These are phyloP conservation scores for Mortierella claussenii DNA, from an alignment of 192 early-diverging fungal species.

Conservation along the genomic window DNA sequence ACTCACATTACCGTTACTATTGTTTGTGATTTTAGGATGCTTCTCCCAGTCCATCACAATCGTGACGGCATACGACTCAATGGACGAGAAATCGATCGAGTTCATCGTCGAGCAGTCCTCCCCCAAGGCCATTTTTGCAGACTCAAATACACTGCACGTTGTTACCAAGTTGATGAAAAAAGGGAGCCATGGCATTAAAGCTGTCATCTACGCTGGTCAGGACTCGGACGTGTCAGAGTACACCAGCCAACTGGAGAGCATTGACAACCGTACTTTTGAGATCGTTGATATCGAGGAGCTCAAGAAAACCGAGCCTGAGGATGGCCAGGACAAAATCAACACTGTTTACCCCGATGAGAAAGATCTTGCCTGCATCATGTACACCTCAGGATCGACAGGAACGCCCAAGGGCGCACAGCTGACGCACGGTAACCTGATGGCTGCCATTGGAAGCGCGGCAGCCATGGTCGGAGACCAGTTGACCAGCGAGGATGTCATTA, in stretches of 20 bases:
- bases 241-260: constrained; percentile 18
- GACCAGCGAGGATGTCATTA: constrained; percentile 47
- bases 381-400: constrained; percentile 80
- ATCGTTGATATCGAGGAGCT: constrained; percentile 66
- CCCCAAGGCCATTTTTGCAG: constrained; percentile 45
- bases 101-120: constrained; percentile 57
- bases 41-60: constrained; percentile 81
- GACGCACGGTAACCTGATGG: constrained; percentile 73
- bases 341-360: constrained; percentile 38
- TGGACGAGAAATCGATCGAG: constrained; percentile 81
- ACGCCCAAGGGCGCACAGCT: constrained; percentile 80
- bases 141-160: constrained; percentile 33
- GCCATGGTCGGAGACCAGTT: constrained; percentile 37
- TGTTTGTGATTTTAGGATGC: no score
- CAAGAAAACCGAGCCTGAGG: constrained; percentile 40
- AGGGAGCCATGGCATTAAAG: constrained; percentile 54
- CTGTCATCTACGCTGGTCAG: constrained; percentile 71
- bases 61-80: constrained; percentile 89
- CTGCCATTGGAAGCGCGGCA: constrained; percentile 58
- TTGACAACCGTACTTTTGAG: constrained; percentile 23
- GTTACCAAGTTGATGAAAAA: constrained; percentile 44
- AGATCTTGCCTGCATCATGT: constrained; percentile 75
- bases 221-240: constrained; percentile 37
- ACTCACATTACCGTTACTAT: no score
- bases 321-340: constrained; percentile 4